Conservation (phyloP, 2,329 filamentous ascomycete genomes). For the Fusarium lyarnte region DNA sequence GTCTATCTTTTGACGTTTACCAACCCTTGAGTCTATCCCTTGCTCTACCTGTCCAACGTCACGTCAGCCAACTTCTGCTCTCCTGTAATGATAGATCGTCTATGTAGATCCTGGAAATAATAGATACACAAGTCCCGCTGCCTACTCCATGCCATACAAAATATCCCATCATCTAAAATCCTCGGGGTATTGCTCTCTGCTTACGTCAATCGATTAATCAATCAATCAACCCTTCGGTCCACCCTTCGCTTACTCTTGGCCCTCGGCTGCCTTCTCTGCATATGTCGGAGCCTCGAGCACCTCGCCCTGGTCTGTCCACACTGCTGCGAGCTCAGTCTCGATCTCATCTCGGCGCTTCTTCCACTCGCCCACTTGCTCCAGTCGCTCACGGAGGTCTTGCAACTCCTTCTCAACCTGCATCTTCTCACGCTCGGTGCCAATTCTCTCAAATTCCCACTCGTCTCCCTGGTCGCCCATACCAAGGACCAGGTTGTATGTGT, state of each 20-base stretch:
- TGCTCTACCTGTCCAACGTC: not conserved
- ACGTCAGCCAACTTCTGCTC: slow-evolving; percentile 1
- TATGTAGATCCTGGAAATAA: slow-evolving; percentile 4
- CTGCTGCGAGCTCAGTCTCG: slow-evolving; percentile 77
- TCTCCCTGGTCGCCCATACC: slow-evolving; percentile 83
- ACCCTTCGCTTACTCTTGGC: slow-evolving; percentile 19
- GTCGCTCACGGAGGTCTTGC: slow-evolving; percentile 80
- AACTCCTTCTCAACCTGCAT: slow-evolving; percentile 92
- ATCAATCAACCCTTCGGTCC: slow-evolving; percentile 1
- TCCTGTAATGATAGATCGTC: slow-evolving; percentile 3
- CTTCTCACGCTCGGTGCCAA: slow-evolving; percentile 93
- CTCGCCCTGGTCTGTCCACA: slow-evolving; percentile 66
- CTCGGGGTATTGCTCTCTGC: slow-evolving; percentile 13
- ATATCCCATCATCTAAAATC: not conserved
- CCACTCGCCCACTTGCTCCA: slow-evolving; percentile 86
- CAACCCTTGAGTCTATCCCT: slow-evolving; percentile 11
- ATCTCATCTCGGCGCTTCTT: slow-evolving; percentile 82
- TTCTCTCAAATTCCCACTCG: slow-evolving; percentile 91
- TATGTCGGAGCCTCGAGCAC: slow-evolving; percentile 60
- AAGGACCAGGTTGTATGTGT: slow-evolving; percentile 88
- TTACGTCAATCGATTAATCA: not conserved
- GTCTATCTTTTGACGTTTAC: not conserved
- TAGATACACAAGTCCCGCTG: slow-evolving; percentile 10
- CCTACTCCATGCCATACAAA: slow-evolving; percentile 14
- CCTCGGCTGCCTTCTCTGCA: slow-evolving; percentile 28